Evolutionary conservation across 2,329 filamentous ascomycete genomes (phyloP).

Genomic region (Trichoderma pleuroti): DNA sequence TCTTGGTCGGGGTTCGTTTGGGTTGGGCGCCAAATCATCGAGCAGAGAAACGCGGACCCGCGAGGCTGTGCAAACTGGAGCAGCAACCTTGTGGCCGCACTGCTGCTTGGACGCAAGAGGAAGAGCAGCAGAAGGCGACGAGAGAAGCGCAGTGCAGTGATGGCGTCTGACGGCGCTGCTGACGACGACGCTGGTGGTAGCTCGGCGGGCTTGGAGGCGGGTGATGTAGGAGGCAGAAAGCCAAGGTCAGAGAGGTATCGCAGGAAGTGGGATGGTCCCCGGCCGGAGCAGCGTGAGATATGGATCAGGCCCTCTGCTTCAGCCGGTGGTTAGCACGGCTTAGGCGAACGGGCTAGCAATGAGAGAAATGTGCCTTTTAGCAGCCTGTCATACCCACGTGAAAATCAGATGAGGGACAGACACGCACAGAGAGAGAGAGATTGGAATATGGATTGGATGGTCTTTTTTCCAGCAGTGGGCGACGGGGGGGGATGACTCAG

Average conservation of each 20-base stretch:
- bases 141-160: not conserved
- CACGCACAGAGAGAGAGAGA: no score
- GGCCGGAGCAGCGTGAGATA: not conserved
- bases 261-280: conserved; percentile 1
- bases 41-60: conserved; percentile 12
- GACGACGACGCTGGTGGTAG: conserved; percentile 15
- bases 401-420: not conserved
- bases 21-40: conserved; percentile 21
- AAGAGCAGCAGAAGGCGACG: not conserved
- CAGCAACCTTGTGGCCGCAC: conserved; percentile 17
- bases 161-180: conserved; percentile 15
- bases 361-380: not conserved
- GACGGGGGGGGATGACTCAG: not conserved
- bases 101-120: not conserved
- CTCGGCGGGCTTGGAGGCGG: conserved; percentile 1
- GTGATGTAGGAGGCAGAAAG: conserved; percentile 18
- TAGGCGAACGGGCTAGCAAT: not conserved
- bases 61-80: conserved; percentile 21
- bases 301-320: not conserved
- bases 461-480: not conserved
- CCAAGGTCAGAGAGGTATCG: not conserved
- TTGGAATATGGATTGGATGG: no score
- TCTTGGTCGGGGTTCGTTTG: conserved; percentile 17
- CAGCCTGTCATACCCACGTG: conserved; percentile 1
- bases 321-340: not conserved